Conservation (phyloP, 495 filamentous ascomycete genomes). For the Opeltia flavorubescens region DNA sequence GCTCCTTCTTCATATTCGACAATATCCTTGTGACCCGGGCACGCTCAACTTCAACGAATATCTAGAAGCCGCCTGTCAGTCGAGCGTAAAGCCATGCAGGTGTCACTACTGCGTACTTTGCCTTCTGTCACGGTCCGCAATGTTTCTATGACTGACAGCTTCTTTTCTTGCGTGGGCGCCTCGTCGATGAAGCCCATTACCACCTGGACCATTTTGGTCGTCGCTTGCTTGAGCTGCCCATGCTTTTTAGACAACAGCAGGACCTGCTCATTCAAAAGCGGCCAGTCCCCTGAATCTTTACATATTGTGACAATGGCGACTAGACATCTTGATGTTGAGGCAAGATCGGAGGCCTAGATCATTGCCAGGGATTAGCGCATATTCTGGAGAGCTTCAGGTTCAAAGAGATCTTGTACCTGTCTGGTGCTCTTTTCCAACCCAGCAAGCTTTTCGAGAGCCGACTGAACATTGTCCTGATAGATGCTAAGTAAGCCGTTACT, state of each 20-base stretch:
- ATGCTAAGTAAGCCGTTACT: conserved; percentile 6
- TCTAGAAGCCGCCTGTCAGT: conserved; percentile 33
- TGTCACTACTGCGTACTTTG: conserved; percentile 43
- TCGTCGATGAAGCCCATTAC: conserved; percentile 86
- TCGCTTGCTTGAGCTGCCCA: conserved; percentile 97
- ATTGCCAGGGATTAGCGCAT: not conserved
- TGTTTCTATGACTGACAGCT: conserved; percentile 86
- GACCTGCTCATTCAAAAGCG: conserved; percentile 87
- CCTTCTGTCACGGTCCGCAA: conserved; percentile 93
- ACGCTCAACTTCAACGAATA: conserved; percentile 96
- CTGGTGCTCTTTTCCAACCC: conserved; percentile 87
- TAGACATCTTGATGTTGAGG: conserved; percentile 81
- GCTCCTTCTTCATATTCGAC: conserved; percentile 89
- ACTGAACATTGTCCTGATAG: conserved; percentile 59
- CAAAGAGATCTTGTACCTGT: conserved; percentile 46
- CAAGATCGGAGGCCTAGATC: conserved; percentile 85
- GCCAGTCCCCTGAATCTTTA: conserved; percentile 86
- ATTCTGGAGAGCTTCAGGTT: conserved; percentile 6
- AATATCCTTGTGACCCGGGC: conserved; percentile 89
- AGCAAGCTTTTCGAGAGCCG: conserved; percentile 84
- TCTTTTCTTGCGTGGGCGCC: conserved; percentile 64
- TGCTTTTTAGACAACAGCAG: conserved; percentile 96
- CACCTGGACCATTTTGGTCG: conserved; percentile 95
- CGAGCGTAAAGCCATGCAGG: not conserved
- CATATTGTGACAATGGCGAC: conserved; percentile 82